Evolutionary conservation across 2,329 filamentous ascomycete genomes (phyloP).

Genomic region (Sclerotiophoma versabilis): DNA sequence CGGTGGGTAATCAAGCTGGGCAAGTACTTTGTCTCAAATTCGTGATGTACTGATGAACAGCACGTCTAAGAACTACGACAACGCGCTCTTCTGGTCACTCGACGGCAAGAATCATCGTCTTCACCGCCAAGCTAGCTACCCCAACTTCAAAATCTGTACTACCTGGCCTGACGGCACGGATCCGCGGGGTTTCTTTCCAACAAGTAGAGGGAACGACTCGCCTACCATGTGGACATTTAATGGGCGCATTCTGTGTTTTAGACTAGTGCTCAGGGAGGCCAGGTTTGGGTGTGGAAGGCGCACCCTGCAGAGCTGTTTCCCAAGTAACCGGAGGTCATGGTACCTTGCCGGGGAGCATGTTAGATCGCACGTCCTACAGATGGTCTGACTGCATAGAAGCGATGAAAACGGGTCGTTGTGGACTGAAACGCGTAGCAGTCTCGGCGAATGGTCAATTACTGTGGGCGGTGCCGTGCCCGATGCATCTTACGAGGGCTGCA

Average conservation of each 20-base stretch:
- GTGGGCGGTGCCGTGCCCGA: slow-evolving; percentile 16
- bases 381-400: slow-evolving; percentile 21
- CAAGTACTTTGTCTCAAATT: slow-evolving; percentile 33
- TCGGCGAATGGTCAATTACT: slow-evolving; percentile 14
- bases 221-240: slow-evolving; percentile 56
- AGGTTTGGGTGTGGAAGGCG: no score
- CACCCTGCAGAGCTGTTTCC: slow-evolving; percentile 5
- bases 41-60: slow-evolving; percentile 44
- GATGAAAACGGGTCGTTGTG: slow-evolving; percentile 17
- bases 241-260: slow-evolving; percentile 52
- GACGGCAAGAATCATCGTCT: slow-evolving; percentile 51
- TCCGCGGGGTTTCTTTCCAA: slow-evolving; percentile 44
- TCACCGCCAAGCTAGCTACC: slow-evolving; percentile 47
- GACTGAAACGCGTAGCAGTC: slow-evolving; percentile 20
- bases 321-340: slow-evolving; percentile 14
- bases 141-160: slow-evolving; percentile 53
- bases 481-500: slow-evolving; percentile 19
- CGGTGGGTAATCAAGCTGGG: no score
- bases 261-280: no score
- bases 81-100: slow-evolving; percentile 51
- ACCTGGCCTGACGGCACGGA: slow-evolving; percentile 53
- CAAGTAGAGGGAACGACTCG: slow-evolving; percentile 52
- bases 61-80: slow-evolving; percentile 41
- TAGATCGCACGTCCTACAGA: slow-evolving; percentile 5
- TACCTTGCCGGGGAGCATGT: slow-evolving; percentile 12